Conservation (phyloP, 306 rosid genomes). For the Morella rubra region DNA sequence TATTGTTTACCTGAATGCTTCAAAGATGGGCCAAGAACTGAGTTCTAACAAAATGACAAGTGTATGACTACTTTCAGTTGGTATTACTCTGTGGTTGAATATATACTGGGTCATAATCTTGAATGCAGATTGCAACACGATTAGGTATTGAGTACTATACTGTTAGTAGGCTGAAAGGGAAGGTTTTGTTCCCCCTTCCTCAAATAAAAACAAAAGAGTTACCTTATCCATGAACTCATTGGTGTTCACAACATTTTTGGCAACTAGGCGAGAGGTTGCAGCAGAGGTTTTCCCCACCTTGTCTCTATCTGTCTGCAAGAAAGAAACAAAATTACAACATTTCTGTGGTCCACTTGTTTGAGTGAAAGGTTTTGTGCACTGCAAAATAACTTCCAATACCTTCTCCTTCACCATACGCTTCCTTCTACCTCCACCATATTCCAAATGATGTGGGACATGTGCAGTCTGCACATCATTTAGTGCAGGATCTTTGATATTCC, state of each 20-base stretch:
- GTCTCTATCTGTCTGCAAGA: slow-evolving; percentile 35
- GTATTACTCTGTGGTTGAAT: not conserved
- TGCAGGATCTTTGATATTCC: slow-evolving; percentile 38
- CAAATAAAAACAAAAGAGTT: not conserved
- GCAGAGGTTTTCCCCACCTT: slow-evolving; percentile 32
- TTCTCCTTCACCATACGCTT: slow-evolving; percentile 39
- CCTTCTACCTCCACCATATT: slow-evolving; percentile 44
- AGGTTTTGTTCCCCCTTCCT: not conserved
- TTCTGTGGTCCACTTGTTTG: slow-evolving; percentile 1
- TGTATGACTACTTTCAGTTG: not conserved
- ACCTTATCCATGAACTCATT: slow-evolving; percentile 42
- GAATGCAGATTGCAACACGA: not conserved
- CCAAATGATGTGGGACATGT: slow-evolving; percentile 36
- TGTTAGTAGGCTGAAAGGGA: not conserved
- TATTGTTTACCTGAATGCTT: not conserved
- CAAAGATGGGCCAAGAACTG: not conserved
- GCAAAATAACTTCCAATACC: slow-evolving; percentile 47
- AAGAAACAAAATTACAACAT: slow-evolving; percentile 21
- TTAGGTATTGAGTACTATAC: not conserved
- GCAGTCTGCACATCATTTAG: slow-evolving; percentile 44
- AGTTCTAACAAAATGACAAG: not conserved
- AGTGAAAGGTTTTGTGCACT: slow-evolving; percentile 12
- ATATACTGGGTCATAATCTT: not conserved
- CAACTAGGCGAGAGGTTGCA: slow-evolving; percentile 28
- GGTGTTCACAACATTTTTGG: slow-evolving; percentile 32